A percentile compares a stretch with the other conserved stretches of the same genome.
Conservation (phyloP, 176 grass and related monocot species). For the Ensete ventricosum region DNA sequence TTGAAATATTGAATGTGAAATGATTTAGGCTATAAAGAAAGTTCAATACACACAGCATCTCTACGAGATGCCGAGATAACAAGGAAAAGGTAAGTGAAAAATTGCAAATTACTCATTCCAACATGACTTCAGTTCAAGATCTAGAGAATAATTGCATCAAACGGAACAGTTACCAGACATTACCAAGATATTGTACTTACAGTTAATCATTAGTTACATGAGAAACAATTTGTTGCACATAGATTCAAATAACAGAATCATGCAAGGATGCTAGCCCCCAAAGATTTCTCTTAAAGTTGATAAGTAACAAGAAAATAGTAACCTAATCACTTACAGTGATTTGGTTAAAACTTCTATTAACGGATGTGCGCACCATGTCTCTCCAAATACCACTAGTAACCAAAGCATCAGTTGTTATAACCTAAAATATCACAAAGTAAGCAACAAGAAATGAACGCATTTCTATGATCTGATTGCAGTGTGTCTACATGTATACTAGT, state of each 20-base stretch:
- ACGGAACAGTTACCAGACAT: no score
- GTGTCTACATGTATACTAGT: neutral
- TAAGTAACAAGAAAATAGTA: neutral
- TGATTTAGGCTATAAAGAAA: neutral
- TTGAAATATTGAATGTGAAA: conserved; percentile 30
- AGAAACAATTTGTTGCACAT: no score
- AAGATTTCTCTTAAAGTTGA: neutral
- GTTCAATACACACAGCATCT: neutral
- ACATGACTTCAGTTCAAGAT: neutral
- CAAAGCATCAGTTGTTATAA: conserved; percentile 92
- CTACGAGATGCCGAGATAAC: neutral
- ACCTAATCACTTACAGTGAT: conserved; percentile 56
- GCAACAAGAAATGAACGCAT: neutral
- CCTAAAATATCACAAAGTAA: conserved; percentile 39
- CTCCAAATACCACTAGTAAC: conserved; percentile 62
- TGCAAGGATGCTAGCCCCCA: neutral
- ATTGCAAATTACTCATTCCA: neutral
- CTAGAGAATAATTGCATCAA: no score
- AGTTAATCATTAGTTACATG: no score
- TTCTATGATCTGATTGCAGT: neutral
- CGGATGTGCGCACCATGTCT: conserved; percentile 76
- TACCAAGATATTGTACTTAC: no score
- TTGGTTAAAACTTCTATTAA: conserved; percentile 97
- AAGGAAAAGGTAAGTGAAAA: neutral
- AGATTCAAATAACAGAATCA: neutral